Conservation (phyloP, 176 grass and related monocot genomes). For the Miscanthus lutarioriparius region DNA sequence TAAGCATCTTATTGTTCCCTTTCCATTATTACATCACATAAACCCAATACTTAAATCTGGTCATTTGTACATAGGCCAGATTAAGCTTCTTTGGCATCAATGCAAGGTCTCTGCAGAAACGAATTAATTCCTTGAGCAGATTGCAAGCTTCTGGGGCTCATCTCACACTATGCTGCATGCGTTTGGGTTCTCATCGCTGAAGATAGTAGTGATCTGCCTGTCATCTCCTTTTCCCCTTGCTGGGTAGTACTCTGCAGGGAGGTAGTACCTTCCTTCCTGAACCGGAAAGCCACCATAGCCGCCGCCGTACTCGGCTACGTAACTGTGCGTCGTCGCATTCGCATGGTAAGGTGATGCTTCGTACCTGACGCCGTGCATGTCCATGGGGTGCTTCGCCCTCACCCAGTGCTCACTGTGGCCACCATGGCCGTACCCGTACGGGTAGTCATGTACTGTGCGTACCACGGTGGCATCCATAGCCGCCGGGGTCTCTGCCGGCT, state of each 20-base stretch:
- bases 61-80: constrained; percentile 3
- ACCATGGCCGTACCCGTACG: background rate
- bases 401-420: constrained; percentile 28
- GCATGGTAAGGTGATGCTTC: constrained; percentile 45
- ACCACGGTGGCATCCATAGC: constrained; percentile 30
- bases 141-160: too few species aligned
- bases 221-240: constrained; percentile 51
- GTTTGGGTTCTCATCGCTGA: constrained; percentile 77
- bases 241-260: constrained; percentile 33
- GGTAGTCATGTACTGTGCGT: constrained; percentile 54
- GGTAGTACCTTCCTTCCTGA: constrained; percentile 41
- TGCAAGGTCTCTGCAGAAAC: too few species aligned
- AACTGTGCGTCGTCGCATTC: constrained; percentile 16
- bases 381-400: constrained; percentile 13
- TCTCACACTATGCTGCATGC: constrained; percentile 66
- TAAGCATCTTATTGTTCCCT: constrained; percentile 38
- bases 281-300: constrained; percentile 19
- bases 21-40: background rate
- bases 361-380: constrained; percentile 32
- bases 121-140: too few species aligned
- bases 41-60: background rate
- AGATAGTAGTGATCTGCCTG: constrained; percentile 60
- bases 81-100: background rate
- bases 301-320: constrained; percentile 29
- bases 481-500: background rate